Percentiles rank a stretch among this genome's conserved stretches.
Conservation (phyloP, 352 stramenopile species). For the Blastocystis sp. region DNA sequence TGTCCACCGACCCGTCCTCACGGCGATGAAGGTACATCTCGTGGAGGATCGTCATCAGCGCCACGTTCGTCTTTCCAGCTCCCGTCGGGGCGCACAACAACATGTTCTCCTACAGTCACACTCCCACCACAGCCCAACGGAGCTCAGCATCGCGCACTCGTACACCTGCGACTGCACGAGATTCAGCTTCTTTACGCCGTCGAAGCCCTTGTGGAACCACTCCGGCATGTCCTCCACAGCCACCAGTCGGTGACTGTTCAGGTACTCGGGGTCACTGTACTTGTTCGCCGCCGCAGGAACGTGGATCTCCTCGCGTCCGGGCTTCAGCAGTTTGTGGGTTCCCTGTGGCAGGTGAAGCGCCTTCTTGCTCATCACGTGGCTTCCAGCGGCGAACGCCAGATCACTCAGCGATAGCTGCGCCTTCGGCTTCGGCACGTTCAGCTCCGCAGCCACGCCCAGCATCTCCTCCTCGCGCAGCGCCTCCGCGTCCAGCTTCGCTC, state of each 20-base stretch:
- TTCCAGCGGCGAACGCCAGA: conserved; percentile 77
- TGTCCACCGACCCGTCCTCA: conserved; percentile 70
- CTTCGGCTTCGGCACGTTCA: conserved; percentile 62
- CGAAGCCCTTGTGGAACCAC: conserved; percentile 88
- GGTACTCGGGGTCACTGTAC: neutral
- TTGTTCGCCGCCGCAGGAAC: conserved; percentile 78
- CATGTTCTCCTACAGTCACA: conserved; percentile 87
- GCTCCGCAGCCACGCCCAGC: neutral
- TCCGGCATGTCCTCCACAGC: conserved; percentile 63
- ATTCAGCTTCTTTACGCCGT: conserved; percentile 93
- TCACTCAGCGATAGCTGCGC: conserved; percentile 83
- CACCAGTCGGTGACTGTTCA: neutral
- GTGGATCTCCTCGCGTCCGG: conserved; percentile 95
- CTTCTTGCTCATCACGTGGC: conserved; percentile 95
- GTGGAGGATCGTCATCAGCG: conserved; percentile 93
- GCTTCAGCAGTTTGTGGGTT: conserved; percentile 90
- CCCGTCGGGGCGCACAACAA: conserved; percentile 95
- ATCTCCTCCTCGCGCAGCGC: neutral
- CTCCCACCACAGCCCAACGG: conserved; percentile 63
- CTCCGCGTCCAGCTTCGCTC: neutral
- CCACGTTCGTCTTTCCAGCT: conserved; percentile 96
- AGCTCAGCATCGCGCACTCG: conserved; percentile 59
- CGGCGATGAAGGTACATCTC: conserved; percentile 82
- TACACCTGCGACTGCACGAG: conserved; percentile 95
- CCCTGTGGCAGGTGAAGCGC: conserved; percentile 84